Conservation (phyloP, 805 yeast species). For the Suhomyces emberorum region DNA sequence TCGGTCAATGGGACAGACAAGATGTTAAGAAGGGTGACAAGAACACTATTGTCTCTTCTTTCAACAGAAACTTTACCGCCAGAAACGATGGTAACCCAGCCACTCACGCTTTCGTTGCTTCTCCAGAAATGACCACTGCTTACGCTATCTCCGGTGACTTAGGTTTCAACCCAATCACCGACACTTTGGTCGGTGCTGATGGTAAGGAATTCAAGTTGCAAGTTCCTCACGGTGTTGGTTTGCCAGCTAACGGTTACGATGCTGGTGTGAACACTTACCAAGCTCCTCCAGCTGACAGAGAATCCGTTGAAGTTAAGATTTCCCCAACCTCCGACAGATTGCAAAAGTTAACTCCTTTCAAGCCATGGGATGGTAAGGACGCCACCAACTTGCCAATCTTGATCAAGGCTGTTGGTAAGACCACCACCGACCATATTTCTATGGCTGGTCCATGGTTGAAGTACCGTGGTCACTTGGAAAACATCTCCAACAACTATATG, state of each 20-base stretch:
- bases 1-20: constrained; percentile 98
- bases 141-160: constrained; percentile 95
- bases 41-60: constrained; percentile 95
- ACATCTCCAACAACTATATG: constrained; percentile 98
- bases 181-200: constrained; percentile 78
- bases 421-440: constrained; percentile 98
- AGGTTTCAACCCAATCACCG: constrained; percentile 94
- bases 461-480: constrained; percentile 99
- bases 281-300: constrained; percentile 91
- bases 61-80: constrained; percentile 97
- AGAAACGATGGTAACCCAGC: constrained; percentile 98
- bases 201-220: constrained; percentile 88
- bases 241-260: constrained; percentile 88
- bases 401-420: constrained; percentile 95
- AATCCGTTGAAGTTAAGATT: constrained; percentile 68
- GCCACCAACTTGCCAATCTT: constrained; percentile 85
- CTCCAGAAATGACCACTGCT: constrained; percentile 95
- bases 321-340: constrained; percentile 93
- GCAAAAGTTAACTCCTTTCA: constrained; percentile 90
- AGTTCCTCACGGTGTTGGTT: constrained; percentile 87
- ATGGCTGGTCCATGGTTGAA: constrained; percentile 99
- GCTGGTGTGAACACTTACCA: constrained; percentile 94
- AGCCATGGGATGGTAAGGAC: constrained; percentile 96
- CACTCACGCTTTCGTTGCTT: constrained; percentile 94
- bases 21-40: constrained; percentile 90